phyloP scores from a whole-genome alignment of 352 stramenopile genomes.

The Phytophthora hybrid region DNA sequence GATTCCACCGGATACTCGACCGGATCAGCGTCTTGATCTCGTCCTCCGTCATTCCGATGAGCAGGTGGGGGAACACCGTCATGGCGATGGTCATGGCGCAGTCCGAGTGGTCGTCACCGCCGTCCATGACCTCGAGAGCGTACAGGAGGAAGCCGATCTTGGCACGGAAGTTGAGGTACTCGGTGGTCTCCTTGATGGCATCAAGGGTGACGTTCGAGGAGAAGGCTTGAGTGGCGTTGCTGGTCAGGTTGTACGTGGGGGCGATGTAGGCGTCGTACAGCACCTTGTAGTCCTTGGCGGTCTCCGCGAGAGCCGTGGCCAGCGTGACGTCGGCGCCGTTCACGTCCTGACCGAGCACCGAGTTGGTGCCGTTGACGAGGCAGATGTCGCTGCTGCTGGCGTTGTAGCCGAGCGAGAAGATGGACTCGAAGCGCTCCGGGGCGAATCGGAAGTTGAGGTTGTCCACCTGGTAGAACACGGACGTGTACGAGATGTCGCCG shows the following conservation, averaged over 20 bases:
- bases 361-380: conserved; percentile 51
- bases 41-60: conserved; percentile 60
- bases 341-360: conserved; percentile 52
- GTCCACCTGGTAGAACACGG: conserved; percentile 65
- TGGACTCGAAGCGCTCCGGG: conserved; percentile 47
- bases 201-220: conserved; percentile 30
- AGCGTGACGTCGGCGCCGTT: conserved; percentile 56
- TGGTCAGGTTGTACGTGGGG: conserved; percentile 53
- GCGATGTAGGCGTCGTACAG: conserved; percentile 67
- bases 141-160: conserved; percentile 62
- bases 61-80: conserved; percentile 64
- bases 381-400: conserved; percentile 56
- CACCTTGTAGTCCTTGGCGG: conserved; percentile 54
- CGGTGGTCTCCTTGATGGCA: conserved; percentile 49
- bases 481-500: conserved; percentile 75
- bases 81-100: conserved; percentile 58
- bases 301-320: conserved; percentile 39
- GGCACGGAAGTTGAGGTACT: conserved; percentile 69
- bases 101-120: conserved; percentile 44
- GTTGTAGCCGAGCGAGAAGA: conserved; percentile 66
- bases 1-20: conserved; percentile 58
- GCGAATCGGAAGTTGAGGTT: conserved; percentile 62
- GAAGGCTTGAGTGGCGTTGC: too few species aligned
- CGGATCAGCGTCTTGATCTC: conserved; percentile 63
- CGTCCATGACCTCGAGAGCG: conserved; percentile 56